Base-by-base conservation (phyloP, 768 basidiomycete species). In the Agrocybe pediades region DNA sequence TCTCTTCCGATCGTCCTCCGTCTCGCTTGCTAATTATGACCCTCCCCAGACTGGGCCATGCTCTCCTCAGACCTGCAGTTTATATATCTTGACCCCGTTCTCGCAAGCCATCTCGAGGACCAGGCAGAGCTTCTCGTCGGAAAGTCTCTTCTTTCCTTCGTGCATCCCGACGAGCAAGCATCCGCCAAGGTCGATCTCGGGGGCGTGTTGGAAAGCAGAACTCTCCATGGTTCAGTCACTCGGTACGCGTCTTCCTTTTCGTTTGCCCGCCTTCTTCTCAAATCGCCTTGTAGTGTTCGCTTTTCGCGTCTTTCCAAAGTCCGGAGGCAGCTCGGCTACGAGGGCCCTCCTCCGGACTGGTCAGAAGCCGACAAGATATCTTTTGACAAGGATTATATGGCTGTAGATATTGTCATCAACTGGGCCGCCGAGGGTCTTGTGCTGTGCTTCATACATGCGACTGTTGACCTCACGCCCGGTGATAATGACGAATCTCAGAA, bases 351-450 rank as follows among this genome's bases (percentile, higher is more conserved):
- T 36, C 69, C 75, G 19, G 67, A 75, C 6, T 91, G 86, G 82
- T 66, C 71, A 27, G 86, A 87, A 55, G 85, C 79, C 6, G 85
- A 90, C 60, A 88, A 87, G 70, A 77, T 87, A 58, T 76, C 82
- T 9, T 63, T 85, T 16, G 90, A 94, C 74, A 70, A 74, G 24
- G 74, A 91, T 65, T 94, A 92, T 69, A 87, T 93, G 83, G 86
- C 86, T 5, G 87, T 90, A 55, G 91, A 95, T 71, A 85, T 95
- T 63, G 91, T 93, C 63, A 88, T 92, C 65, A 95, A 92, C 70
- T 90, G 86, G 84, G 91, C 90, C 46, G 89, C 90, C 15, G 88
- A 93, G 56, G 88, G 85, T 53, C 83, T 95, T 65, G 89, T 93
- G 54, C 77, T 95, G 27, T 93, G 92, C 69, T 95, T 95, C 75